Base-by-base conservation (phyloP, 2,329 filamentous ascomycete species). In the Stagonosporopsis cucurbitacearum region DNA sequence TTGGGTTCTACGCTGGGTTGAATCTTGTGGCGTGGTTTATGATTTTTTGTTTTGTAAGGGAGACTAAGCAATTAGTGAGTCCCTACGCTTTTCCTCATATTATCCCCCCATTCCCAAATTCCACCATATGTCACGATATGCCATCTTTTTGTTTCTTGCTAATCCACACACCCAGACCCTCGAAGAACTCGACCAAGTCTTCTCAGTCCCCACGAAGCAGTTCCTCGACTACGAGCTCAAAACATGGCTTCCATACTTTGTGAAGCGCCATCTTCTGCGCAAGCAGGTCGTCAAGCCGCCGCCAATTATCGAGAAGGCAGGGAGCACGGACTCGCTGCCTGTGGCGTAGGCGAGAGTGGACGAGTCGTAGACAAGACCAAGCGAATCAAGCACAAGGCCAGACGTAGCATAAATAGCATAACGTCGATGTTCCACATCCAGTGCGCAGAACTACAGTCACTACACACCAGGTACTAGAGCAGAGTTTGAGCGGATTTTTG, bases 191-290 rank as follows among this genome's bases (percentile, higher is more conserved):
- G 50, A 53, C 26, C 50, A 71, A 50, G 71, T 76, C 46, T 76
- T 75, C 41, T 69, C 62, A 8, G 71, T 76, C 8, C 73, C 73
- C 2, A 76, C 73, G 2, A 70, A 63, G 53, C 57, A 52, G 1
- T 79, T 70, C 68, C 58, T 79, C 30, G 53, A 58, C n/a, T 75
- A 80, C 60, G 76, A 80, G 57, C 58, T 67, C 25, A 75, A 59
- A 15, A 64, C 71, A 6, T 75, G 69, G 71, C 66, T 79, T 8
- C 78, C 78, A 5, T 79, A 75, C 58, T 79, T 78, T 61, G 60
- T 79, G 67, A 78, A 77, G 63, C 67, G 72, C 30, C 65, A 77
- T 50, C 59, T 80, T 17, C 57, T 79, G 40, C 68, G 74, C 45
- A 62, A 71, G 57, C 73, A 74, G 26, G 71, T 76, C 41, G 51